These are phyloP conservation scores for Capsella bursapastoris DNA, from an alignment of 345 rosid genomes.

Conservation along the genomic window DNA sequence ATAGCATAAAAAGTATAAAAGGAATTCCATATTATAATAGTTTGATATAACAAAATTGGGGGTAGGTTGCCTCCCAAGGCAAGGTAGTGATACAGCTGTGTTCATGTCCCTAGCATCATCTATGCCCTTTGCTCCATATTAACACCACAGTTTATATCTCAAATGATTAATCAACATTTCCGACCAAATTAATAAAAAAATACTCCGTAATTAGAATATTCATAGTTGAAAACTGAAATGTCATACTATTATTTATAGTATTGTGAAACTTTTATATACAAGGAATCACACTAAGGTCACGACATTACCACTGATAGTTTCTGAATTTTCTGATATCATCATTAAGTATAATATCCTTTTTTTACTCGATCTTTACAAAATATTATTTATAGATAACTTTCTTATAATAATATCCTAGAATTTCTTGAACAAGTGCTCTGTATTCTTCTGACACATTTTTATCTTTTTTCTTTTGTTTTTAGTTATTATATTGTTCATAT, in stretches of 20 bases:
- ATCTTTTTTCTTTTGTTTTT: constrained; percentile 36
- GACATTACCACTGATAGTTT: constrained; percentile 48
- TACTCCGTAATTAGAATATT: constrained; percentile 21
- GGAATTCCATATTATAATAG: not conserved
- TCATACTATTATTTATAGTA: not conserved
- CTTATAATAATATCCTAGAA: constrained; percentile 21
- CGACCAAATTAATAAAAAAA: not conserved
- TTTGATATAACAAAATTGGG: constrained; percentile 30
- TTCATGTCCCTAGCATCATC: constrained; percentile 73
- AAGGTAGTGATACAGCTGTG: constrained; percentile 67
- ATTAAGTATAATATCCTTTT: not conserved
- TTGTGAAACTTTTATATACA: constrained; percentile 31
- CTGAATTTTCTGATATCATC: constrained; percentile 15
- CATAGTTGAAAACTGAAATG: not conserved
- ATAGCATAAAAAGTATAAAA: constrained; percentile 5
- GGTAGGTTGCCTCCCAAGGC: constrained; percentile 87
- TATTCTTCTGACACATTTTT: constrained; percentile 64
- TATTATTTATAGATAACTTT: constrained; percentile 18
- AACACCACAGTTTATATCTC: constrained; percentile 39
- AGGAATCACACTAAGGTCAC: constrained; percentile 54
- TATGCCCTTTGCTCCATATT: constrained; percentile 60
- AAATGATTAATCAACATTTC: constrained; percentile 21
- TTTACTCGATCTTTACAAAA: not conserved
- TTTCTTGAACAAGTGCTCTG: constrained; percentile 58
- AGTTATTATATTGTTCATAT: constrained; percentile 36